phyloP scores from a whole-genome alignment of 208 protist species.

The Leishmania guyanensis region DNA sequence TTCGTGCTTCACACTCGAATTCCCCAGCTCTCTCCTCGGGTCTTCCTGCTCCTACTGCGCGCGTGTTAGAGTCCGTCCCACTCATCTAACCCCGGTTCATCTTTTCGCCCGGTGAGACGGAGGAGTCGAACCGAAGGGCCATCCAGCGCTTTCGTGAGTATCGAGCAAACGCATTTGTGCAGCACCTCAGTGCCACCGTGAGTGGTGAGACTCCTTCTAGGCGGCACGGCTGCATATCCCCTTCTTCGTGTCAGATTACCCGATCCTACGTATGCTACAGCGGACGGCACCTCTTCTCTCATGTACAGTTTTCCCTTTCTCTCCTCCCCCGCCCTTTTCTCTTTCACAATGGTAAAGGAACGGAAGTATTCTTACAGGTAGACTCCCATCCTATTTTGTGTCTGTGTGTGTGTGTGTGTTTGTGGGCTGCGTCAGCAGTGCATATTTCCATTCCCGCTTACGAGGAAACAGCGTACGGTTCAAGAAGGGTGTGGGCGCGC shows the following conservation, averaged over 20 bases:
- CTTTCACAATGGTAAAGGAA: not conserved
- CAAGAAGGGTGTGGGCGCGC: not conserved
- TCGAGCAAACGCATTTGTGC: not conserved
- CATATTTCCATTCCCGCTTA: not conserved
- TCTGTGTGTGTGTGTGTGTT: not conserved
- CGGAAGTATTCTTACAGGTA: constrained; percentile 2
- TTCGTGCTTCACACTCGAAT: not conserved
- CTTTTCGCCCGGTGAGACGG: not conserved
- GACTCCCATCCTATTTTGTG: not conserved
- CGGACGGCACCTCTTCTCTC: not conserved
- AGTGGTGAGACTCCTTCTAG: not conserved
- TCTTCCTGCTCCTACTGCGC: not conserved
- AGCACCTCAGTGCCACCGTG: not conserved
- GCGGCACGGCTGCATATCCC: not conserved
- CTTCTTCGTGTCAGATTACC: not conserved
- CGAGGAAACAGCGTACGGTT: not conserved
- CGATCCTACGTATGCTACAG: not conserved
- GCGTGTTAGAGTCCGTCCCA: not conserved
- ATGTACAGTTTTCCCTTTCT: not conserved
- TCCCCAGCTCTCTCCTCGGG: not conserved
- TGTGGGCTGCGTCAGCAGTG: not conserved
- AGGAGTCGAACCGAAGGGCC: not conserved
- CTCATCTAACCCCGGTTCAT: not conserved
- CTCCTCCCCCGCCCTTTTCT: not conserved
- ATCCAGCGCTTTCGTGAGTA: not conserved